A percentile compares a stretch with the other conserved stretches of the same genome.
These are phyloP conservation scores for Solanum boliviense DNA, from an alignment of 257 asterid species.

Conservation along the genomic window DNA sequence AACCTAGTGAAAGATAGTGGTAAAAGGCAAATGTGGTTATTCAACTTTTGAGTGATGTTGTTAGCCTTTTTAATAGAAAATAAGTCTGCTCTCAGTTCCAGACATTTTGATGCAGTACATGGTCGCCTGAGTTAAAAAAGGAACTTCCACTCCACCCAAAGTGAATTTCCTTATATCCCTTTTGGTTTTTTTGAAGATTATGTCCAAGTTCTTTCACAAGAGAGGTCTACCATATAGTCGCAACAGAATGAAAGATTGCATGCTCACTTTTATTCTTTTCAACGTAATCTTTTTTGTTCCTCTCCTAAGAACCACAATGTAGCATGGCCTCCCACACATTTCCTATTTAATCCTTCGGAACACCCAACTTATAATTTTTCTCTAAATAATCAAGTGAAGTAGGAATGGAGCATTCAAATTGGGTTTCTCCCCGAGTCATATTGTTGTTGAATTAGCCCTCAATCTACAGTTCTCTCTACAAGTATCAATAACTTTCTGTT, in stretches of 20 bases:
- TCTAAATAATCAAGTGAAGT: background rate
- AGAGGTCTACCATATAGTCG: background rate
- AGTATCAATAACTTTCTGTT: background rate
- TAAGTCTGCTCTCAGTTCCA: background rate
- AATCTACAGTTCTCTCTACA: background rate
- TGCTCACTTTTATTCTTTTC: background rate
- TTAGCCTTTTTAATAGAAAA: background rate
- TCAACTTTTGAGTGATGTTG: background rate
- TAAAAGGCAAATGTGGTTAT: background rate
- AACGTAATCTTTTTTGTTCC: background rate
- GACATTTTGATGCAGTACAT: background rate
- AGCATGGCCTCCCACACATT: background rate
- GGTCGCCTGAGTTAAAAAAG: background rate
- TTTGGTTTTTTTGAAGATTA: background rate
- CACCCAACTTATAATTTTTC: background rate
- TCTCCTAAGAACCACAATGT: background rate
- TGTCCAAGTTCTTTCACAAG: background rate
- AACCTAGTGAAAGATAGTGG: background rate
- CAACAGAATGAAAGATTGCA: background rate
- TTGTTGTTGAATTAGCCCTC: background rate
- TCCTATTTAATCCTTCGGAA: background rate
- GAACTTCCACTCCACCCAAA: background rate
- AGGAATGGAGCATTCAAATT: background rate
- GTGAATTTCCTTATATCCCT: background rate
- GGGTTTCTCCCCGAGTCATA: background rate